Percentiles rank a stretch among this genome's conserved stretches.
Evolutionary conservation across 2,329 filamentous ascomycete genomes (phyloP).

Genomic region (Chlorencoelia australis): DNA sequence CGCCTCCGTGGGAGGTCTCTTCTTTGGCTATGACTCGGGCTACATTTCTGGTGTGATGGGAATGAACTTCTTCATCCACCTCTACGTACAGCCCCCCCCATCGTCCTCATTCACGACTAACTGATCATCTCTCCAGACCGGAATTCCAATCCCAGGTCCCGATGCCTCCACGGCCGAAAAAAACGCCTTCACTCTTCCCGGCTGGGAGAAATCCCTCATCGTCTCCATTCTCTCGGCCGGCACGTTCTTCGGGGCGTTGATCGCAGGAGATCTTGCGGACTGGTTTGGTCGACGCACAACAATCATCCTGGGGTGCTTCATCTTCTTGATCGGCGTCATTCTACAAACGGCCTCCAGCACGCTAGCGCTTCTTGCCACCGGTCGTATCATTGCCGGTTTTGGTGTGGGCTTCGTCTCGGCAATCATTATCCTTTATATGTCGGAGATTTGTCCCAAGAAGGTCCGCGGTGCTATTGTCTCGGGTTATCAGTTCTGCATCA

Average conservation of each 20-base stretch:
- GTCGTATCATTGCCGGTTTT: conserved; percentile 65
- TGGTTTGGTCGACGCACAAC: conserved; percentile 62
- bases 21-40: conserved; percentile 61
- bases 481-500: conserved; percentile 77
- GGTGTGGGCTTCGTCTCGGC: conserved; percentile 76
- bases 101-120: neutral
- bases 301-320: conserved; percentile 49
- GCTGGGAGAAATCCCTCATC: conserved; percentile 48
- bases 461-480: conserved; percentile 72
- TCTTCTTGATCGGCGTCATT: conserved; percentile 57
- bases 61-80: conserved; percentile 34
- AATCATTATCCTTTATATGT: conserved; percentile 76
- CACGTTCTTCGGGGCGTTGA: conserved; percentile 72
- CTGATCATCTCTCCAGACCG: conserved; percentile 4
- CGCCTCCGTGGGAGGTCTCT: conserved; percentile 53
- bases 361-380: conserved; percentile 36
- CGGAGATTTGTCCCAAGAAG: conserved; percentile 48
- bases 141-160: conserved; percentile 13
- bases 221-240: conserved; percentile 61
- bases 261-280: conserved; percentile 70
- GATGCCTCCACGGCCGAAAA: conserved; percentile 9
- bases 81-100: conserved; percentile 14
- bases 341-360: conserved; percentile 54
- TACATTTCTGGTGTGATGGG: conserved; percentile 53
- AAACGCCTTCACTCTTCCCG: conserved; percentile 29